Base-by-base conservation (phyloP, 1,284 basidiomycete genomes). In the Malassezia equina region DNA sequence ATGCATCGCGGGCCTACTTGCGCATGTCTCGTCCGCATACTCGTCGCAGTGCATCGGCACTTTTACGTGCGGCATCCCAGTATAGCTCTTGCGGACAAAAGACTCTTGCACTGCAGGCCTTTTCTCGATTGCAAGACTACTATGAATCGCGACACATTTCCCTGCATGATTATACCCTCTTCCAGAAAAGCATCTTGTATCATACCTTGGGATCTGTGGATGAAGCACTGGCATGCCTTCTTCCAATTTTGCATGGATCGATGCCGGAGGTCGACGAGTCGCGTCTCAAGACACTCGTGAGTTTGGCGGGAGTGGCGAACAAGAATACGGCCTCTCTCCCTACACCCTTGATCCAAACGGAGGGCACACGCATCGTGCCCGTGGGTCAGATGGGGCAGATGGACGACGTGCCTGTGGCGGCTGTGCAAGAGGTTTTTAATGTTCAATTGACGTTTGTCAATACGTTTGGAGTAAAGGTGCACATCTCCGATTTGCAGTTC, bases 51-150 rank as follows among this genome's bases (percentile, higher is more conserved):
- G 79, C 78, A 0, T 70, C 78, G 34, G 76, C 78, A 47, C 68
- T 80, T 49, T 72, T 78, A 31, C 73, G 78, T 63, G 79, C 80
- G 0, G 79, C 78, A 0, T 70, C 77, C 41, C 66, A 77, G 33
- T 81, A 79, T 58, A 78, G 80, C 60, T 77, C 78, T n/a, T 78
- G 77, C 12, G 80, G 80, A 23, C 79, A 79, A 43, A 69, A 78
- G 59, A 21, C 24, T 24, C 32, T 62, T 8, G 57, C 53, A 11
- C 49, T 66, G 7, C 51, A 61, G 2, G 67, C 66, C 55, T 71
- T 66, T 42, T 50, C 58, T 13, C 57, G 56, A 3, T 60, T 63
- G 0, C 62, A 60, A 1, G 31, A 58, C 12, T 58, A 65, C 11
- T 70, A 69, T 33, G 46, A 56, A 9, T 19, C 28, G 0, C 61